Base-by-base conservation (phyloP, 805 yeast genomes). In the Lachancea fermentati region DNA sequence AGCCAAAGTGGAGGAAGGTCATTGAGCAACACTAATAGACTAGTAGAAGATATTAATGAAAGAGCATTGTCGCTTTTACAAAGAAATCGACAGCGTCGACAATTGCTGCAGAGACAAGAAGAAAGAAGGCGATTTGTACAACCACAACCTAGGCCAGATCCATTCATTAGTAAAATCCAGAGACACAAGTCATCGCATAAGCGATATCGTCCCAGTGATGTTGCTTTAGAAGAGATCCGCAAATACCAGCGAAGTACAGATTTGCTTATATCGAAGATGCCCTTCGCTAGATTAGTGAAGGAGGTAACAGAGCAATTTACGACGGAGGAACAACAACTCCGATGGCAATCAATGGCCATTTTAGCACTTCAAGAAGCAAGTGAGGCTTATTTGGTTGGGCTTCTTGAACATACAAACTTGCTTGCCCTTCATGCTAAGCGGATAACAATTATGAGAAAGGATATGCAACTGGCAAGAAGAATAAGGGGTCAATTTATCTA, bases 371-470 rank as follows among this genome's bases (percentile, higher is more conserved):
- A 84, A 55, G 94, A 84, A 55, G 91, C 91, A 1, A 72, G 84
- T 36, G 94, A 84, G 55, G 89, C 91, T 1, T 84, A 78, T 46
- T 58, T 84, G 45, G 80, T 83, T 9, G 83, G 83, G 39, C 62
- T 84, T 29, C 65, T 84, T 37, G 93, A 84, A 54, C 93, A 84
- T 56, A 83, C 89, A 3, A 84, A 84, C 51, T 57, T 83, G 29
- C 69, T 86, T 58, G 93, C 93, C 11, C 63, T 84, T 29, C 93
- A 84, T 60, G 89, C 88, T 1, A 82, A 79, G 54, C 65, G 94
- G 50, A 87, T 84, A n/a, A 84, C 94, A 0, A 81, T 84, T 25
- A 84, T 83, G 91, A 84, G 81, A 53, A 82, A 80, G 58, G 94
- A 84, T 57, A 78, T 84, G 45, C 89, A 83, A 54, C 65, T 84